Conservation (phyloP, 257 asterid genomes). For the Rauvolfia tetraphylla region DNA sequence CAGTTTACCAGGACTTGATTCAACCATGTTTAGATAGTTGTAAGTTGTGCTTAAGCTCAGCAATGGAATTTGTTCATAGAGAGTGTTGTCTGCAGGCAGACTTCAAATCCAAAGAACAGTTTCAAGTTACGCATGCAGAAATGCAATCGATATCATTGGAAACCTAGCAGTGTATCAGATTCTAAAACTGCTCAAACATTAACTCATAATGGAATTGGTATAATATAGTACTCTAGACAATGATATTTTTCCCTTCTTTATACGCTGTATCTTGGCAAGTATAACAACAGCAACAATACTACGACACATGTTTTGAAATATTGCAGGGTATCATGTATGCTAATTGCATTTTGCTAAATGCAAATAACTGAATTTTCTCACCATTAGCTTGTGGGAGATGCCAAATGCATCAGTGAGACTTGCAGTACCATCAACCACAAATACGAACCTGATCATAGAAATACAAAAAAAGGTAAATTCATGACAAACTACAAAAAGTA, state of each 20-base stretch:
- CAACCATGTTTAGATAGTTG: neutral
- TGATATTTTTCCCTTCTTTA: neutral
- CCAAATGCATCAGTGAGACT: slow-evolving; percentile 47
- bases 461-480: slow-evolving; percentile 5
- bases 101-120: neutral
- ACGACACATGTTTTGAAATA: neutral
- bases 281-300: neutral
- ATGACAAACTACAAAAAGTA: neutral
- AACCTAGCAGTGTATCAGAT: neutral
- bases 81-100: neutral
- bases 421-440: slow-evolving; percentile 70
- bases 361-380: slow-evolving; percentile 23
- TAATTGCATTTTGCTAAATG: slow-evolving; percentile 1
- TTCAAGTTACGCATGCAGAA: neutral
- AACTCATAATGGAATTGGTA: neutral
- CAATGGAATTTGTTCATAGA: neutral
- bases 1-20: neutral
- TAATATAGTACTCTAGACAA: neutral
- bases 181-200: neutral
- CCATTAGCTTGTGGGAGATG: slow-evolving; percentile 49
- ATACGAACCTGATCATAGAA: slow-evolving; percentile 54
- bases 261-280: neutral
- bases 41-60: neutral
- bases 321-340: neutral
- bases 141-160: neutral